Percentiles rank a stretch among this genome's conserved stretches.
phyloP scores from a whole-genome alignment of 768 basidiomycete genomes.

The Suillus alpinus region DNA sequence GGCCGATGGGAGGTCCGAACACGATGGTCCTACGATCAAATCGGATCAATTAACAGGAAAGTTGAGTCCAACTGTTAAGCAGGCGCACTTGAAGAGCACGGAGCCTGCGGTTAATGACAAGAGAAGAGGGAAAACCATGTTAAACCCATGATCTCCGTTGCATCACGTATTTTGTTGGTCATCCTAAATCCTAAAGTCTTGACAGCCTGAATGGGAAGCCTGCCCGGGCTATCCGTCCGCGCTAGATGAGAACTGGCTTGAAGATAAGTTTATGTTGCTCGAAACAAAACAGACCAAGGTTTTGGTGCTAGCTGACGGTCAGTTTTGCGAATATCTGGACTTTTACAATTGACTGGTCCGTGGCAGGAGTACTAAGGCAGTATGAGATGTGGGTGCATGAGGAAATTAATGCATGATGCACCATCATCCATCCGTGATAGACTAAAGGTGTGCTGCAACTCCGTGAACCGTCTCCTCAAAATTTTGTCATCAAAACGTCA shows the following conservation, averaged over 20 bases:
- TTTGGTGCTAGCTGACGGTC: background rate
- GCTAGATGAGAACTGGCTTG: background rate
- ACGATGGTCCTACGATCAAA: no score
- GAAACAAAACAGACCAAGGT: background rate
- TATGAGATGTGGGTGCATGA: background rate
- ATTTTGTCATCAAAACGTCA: background rate
- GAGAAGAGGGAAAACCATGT: background rate
- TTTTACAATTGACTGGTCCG: background rate
- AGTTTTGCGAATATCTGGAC: background rate
- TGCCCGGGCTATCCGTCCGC: background rate
- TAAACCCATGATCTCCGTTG: background rate
- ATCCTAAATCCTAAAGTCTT: background rate
- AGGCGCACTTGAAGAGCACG: background rate
- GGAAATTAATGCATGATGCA: background rate
- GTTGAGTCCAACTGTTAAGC: background rate
- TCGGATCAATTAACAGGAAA: background rate
- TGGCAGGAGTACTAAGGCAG: background rate
- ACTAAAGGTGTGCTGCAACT: background rate
- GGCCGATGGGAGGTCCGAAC: background rate
- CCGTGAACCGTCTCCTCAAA: background rate
- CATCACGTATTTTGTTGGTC: slow-evolving; percentile 1
- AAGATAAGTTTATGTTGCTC: background rate
- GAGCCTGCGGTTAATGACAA: background rate
- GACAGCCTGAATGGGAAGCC: background rate
- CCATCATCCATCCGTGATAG: background rate